Conservation (phyloP, 192 early-diverging fungal genomes). For the Dissophora ornata region DNA sequence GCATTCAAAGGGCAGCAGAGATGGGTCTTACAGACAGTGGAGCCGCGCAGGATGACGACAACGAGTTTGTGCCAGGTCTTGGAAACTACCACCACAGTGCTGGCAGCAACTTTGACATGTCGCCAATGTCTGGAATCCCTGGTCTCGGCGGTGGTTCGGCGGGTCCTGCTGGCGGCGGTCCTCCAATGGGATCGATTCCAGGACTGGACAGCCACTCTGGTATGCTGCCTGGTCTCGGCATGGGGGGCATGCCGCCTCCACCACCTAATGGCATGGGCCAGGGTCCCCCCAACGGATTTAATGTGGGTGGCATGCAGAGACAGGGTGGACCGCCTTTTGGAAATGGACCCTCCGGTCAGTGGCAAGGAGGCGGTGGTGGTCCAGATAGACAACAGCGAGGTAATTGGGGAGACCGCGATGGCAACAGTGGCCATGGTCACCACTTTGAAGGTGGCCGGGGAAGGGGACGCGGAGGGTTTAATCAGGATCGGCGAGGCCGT, state of each 20-base stretch:
- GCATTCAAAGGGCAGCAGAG: constrained; percentile 62
- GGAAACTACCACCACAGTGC: constrained; percentile 25
- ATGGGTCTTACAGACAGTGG: constrained; percentile 52
- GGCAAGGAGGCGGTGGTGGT: constrained; percentile 31
- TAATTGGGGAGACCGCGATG: constrained; percentile 22
- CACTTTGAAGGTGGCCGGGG: constrained; percentile 50
- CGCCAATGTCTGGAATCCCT: constrained; percentile 41
- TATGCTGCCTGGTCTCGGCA: constrained; percentile 36
- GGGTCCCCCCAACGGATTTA: constrained; percentile 13
- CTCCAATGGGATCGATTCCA: constrained; percentile 29
- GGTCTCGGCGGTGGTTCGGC: constrained; percentile 43
- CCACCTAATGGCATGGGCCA: constrained; percentile 11
- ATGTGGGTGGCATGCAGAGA: constrained; percentile 25
- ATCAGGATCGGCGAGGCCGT: constrained; percentile 45
- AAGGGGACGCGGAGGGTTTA: constrained; percentile 43
- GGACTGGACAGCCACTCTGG: constrained; percentile 28
- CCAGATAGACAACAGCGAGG: constrained; percentile 27
- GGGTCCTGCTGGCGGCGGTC: constrained; percentile 17
- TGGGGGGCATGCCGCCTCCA: constrained; percentile 36
- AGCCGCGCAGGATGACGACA: constrained; percentile 53
- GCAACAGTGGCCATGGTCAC: constrained; percentile 10
- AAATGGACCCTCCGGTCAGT: constrained; percentile 19
- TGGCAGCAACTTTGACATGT: constrained; percentile 38
- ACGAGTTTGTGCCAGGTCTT: constrained; percentile 52
- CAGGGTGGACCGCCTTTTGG: constrained; percentile 9